Evolutionary conservation across 179 eudicot genomes (phyloP).

Genomic region (Gypsophila paniculata): DNA sequence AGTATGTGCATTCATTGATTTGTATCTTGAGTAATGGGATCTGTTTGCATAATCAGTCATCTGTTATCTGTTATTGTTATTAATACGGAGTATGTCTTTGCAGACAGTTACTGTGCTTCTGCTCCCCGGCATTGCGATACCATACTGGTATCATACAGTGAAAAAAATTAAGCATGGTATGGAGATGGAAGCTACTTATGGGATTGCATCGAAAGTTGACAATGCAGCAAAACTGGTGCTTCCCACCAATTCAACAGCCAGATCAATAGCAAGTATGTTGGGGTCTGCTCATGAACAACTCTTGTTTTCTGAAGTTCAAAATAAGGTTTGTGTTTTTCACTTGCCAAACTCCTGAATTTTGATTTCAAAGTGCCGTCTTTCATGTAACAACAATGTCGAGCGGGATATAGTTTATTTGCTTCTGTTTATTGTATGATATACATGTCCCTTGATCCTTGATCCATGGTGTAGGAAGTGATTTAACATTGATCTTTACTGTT

Average conservation of each 20-base stretch:
- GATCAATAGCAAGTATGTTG: slow-evolving; percentile 34
- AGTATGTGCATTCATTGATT: not conserved
- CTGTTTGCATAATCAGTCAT: not conserved
- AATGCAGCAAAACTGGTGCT: slow-evolving; percentile 27
- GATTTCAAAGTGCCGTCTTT: not conserved
- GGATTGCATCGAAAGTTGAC: slow-evolving; percentile 31
- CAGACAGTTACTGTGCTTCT: slow-evolving; percentile 41
- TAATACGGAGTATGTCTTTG: slow-evolving; percentile 4
- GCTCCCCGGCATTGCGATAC: slow-evolving; percentile 35
- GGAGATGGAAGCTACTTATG: slow-evolving; percentile 23
- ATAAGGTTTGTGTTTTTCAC: slow-evolving; percentile 29
- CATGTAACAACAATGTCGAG: not conserved
- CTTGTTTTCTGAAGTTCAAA: slow-evolving; percentile 26
- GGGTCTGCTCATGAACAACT: slow-evolving; percentile 24
- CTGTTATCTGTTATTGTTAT: too few relatives aligned
- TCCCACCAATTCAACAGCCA: slow-evolving; percentile 36
- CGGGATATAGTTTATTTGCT: not conserved
- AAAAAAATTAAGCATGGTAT: slow-evolving; percentile 32
- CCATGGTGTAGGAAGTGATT: slow-evolving; percentile 1
- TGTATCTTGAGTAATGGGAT: not conserved
- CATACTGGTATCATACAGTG: slow-evolving; percentile 37
- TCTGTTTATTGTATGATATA: not conserved
- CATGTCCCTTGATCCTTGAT: not conserved
- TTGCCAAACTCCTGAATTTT: not conserved
- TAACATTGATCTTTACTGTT: not conserved